Conservation (phyloP, 2,329 filamentous ascomycete genomes). For the Cyphellophora attinorum region DNA sequence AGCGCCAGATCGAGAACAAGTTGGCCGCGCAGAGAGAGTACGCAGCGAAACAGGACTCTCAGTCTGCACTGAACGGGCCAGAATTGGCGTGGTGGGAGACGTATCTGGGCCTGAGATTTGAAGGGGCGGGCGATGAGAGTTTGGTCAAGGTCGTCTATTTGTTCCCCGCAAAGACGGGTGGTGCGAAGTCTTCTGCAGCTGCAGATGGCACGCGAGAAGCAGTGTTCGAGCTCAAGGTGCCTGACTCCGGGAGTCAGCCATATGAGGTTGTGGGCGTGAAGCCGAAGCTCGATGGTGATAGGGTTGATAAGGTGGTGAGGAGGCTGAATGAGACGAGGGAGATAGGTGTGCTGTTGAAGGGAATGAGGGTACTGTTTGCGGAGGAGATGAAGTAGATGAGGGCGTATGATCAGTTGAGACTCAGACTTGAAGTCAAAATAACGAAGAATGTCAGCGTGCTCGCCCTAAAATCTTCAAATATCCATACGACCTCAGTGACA, state of each 20-base stretch:
- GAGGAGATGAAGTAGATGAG: constrained; percentile 47
- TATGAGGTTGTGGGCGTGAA: constrained; percentile 75
- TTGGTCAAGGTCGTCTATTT: constrained; percentile 83
- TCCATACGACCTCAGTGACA: no score
- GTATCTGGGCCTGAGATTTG: constrained; percentile 78
- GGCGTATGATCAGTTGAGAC: no score
- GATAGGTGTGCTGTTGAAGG: constrained; percentile 51
- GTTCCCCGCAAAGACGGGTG: constrained; percentile 51
- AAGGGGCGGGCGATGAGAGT: constrained; percentile 76
- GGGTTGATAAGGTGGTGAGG: constrained; percentile 46
- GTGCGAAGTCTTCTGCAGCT: not conserved
- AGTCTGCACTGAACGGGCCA: constrained; percentile 80
- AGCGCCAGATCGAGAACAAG: constrained; percentile 35
- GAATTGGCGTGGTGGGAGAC: constrained; percentile 95
- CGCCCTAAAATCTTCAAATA: no score
- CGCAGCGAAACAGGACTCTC: constrained; percentile 66
- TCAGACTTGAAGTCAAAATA: constrained; percentile 1
- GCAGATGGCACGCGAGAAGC: constrained; percentile 60
- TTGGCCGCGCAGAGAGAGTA: constrained; percentile 36
- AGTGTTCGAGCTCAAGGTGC: constrained; percentile 67
- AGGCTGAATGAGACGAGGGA: constrained; percentile 51
- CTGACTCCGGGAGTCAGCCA: constrained; percentile 64
- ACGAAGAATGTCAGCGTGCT: no score
- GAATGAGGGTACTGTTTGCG: constrained; percentile 52
- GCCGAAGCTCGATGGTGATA: constrained; percentile 52